Evolutionary conservation across 352 stramenopile species (phyloP).

Genomic region (Phytophthora melonis): DNA sequence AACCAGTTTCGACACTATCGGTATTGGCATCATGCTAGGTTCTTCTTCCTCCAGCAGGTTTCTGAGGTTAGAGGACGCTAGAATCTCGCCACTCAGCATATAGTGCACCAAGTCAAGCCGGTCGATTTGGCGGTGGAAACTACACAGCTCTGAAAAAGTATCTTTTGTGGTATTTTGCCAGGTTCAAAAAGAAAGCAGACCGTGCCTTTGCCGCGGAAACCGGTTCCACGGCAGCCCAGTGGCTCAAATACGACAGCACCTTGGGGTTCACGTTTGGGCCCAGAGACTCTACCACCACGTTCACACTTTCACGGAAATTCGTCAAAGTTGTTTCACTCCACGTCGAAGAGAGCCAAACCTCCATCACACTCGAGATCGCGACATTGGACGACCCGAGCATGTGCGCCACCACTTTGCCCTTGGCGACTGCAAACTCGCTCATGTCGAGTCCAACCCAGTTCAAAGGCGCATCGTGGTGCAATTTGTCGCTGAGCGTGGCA

Average conservation of each 20-base stretch:
- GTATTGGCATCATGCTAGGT: background rate
- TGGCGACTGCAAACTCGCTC: slow-evolving; percentile 40
- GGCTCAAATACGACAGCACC: slow-evolving; percentile 32
- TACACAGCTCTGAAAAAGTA: background rate
- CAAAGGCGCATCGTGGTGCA: slow-evolving; percentile 2
- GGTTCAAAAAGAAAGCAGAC: slow-evolving; percentile 27
- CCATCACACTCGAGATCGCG: slow-evolving; percentile 33
- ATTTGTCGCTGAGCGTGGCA: slow-evolving; percentile 14
- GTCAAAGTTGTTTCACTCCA: slow-evolving; percentile 32
- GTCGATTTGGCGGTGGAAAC: slow-evolving; percentile 33
- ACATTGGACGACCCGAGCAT: slow-evolving; percentile 26
- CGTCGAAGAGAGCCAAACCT: slow-evolving; percentile 40
- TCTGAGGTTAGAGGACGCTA: slow-evolving; percentile 4
- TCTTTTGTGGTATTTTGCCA: slow-evolving; percentile 18
- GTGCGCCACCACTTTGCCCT: slow-evolving; percentile 36
- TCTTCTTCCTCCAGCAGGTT: slow-evolving; percentile 15
- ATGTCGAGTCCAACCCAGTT: slow-evolving; percentile 40
- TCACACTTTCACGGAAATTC: slow-evolving; percentile 24
- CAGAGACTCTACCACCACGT: slow-evolving; percentile 4
- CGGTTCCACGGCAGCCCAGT: slow-evolving; percentile 25
- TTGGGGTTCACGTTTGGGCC: slow-evolving; percentile 21
- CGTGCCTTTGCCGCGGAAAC: slow-evolving; percentile 30
- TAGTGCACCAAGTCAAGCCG: slow-evolving; percentile 31
- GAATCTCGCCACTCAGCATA: slow-evolving; percentile 35
- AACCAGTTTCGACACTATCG: background rate